These are phyloP conservation scores for Tolypocladium paradoxum DNA, from an alignment of 2,329 filamentous ascomycete genomes.

Conservation along the genomic window DNA sequence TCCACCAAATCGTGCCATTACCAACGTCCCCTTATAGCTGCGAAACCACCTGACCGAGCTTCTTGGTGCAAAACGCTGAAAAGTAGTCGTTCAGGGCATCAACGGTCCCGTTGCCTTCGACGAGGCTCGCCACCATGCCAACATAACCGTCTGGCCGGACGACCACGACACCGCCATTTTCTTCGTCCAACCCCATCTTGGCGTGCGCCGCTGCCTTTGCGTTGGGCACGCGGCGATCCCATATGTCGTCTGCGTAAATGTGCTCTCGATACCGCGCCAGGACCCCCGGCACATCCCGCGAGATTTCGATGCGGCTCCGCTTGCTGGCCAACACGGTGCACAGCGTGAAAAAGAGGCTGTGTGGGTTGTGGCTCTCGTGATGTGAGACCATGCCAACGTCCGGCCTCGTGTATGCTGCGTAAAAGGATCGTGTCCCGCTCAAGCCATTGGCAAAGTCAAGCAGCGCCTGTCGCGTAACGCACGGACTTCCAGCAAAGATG, in stretches of 20 bases:
- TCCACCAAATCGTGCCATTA: background rate
- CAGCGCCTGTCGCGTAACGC: constrained; percentile 50
- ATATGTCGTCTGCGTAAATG: constrained; percentile 77
- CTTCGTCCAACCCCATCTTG: constrained; percentile 71
- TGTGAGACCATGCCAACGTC: constrained; percentile 56
- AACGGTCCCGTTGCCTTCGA: constrained; percentile 66
- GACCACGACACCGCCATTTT: constrained; percentile 68
- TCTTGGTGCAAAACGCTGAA: constrained; percentile 57
- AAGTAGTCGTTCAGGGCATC: constrained; percentile 82
- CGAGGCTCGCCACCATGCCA: constrained; percentile 61
- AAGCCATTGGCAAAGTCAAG: constrained; percentile 59
- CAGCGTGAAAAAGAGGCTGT: constrained; percentile 71
- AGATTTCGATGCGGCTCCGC: constrained; percentile 62
- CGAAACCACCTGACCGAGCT: constrained; percentile 20
- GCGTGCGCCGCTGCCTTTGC: constrained; percentile 68
- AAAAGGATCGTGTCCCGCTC: constrained; percentile 59
- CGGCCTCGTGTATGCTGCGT: constrained; percentile 49
- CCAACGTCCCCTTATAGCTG: background rate
- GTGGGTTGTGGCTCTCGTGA: constrained; percentile 77
- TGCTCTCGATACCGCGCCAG: constrained; percentile 70
- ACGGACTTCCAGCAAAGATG: constrained; percentile 65
- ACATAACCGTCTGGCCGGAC: constrained; percentile 84
- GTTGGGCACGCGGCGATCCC: constrained; percentile 58
- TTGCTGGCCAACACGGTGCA: constrained; percentile 63
- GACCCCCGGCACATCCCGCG: constrained; percentile 55